Evolutionary conservation across 2,329 filamentous ascomycete genomes (phyloP).

Genomic region (Byssothecium circinans): DNA sequence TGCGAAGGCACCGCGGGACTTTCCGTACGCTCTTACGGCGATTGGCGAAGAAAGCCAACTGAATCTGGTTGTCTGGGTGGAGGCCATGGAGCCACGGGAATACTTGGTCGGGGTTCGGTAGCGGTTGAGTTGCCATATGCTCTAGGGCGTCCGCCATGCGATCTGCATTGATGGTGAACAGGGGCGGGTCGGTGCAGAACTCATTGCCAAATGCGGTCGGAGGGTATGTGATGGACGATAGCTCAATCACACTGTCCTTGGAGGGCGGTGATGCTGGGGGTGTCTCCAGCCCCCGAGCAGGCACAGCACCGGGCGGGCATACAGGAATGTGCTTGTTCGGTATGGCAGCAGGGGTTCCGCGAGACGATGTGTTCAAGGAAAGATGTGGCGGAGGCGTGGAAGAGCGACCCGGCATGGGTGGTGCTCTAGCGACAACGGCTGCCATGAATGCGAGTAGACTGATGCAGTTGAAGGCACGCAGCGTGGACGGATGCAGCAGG

Average conservation of each 20-base stretch:
- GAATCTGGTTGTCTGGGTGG: conserved; percentile 84
- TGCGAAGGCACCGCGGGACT: conserved; percentile 75
- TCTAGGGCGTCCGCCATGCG: conserved; percentile 74
- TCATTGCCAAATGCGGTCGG: conserved; percentile 64
- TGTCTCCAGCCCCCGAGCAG: conserved; percentile 53
- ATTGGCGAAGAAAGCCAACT: conserved; percentile 85
- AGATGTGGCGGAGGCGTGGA: conserved; percentile 57
- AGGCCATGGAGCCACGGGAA: conserved; percentile 97
- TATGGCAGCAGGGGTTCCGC: conserved; percentile 62
- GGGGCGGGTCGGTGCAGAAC: conserved; percentile 54
- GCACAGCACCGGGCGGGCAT: conserved; percentile 74
- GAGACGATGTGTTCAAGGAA: conserved; percentile 59
- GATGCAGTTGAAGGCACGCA: conserved; percentile 31
- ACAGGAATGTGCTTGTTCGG: conserved; percentile 91
- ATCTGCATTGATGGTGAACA: conserved; percentile 73
- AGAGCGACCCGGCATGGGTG: conserved; percentile 39
- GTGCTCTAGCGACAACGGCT: conserved; percentile 45
- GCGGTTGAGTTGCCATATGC: conserved; percentile 72
- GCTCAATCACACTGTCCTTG: conserved; percentile 58
- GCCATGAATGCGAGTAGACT: conserved; percentile 41
- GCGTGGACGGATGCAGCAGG: conserved; percentile 19
- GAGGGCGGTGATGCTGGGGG: conserved; percentile 63
- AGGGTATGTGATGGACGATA: conserved; percentile 73
- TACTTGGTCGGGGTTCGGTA: conserved; percentile 81
- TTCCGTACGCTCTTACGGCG: conserved; percentile 70